Conservation (phyloP, 2,329 filamentous ascomycete species). For the Tolypocladium inflatum region DNA sequence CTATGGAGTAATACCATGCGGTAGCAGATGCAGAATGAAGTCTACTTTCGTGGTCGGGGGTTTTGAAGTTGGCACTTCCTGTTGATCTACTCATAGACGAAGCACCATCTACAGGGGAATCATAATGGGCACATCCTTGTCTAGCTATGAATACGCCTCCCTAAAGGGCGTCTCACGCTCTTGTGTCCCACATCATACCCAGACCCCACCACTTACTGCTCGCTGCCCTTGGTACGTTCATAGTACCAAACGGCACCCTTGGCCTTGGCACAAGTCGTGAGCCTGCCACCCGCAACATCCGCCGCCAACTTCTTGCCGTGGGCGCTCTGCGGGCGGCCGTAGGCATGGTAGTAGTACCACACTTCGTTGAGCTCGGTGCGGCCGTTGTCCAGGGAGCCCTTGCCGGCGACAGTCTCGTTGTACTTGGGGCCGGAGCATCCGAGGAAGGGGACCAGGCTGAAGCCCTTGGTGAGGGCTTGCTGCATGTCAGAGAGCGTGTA, state of each 20-base stretch:
- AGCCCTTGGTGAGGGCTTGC: slow-evolving; percentile 34
- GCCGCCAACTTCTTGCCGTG: slow-evolving; percentile 32
- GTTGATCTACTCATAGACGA: not conserved
- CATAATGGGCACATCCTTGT: too few species aligned
- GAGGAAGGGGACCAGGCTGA: slow-evolving; percentile 48
- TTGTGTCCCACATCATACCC: not conserved
- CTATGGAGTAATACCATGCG: not conserved
- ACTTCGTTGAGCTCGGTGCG: slow-evolving; percentile 49
- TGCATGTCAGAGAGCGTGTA: slow-evolving; percentile 46
- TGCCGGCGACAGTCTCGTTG: slow-evolving; percentile 50
- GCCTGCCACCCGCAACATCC: slow-evolving; percentile 35
- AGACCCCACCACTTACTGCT: slow-evolving; percentile 3
- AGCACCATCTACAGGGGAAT: too few species aligned
- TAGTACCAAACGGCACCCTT: slow-evolving; percentile 45
- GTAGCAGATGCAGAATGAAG: not conserved
- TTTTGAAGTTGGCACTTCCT: not conserved
- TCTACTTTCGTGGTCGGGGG: not conserved
- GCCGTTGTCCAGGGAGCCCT: slow-evolving; percentile 43
- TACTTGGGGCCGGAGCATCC: slow-evolving; percentile 51
- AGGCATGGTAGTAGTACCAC: slow-evolving; percentile 58
- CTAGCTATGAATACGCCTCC: not conserved
- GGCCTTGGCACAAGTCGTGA: slow-evolving; percentile 45
- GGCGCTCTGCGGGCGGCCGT: slow-evolving; percentile 44
- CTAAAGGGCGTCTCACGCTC: not conserved
- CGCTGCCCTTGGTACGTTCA: slow-evolving; percentile 30